Evolutionary conservation across 805 yeast species (phyloP).

Genomic region (Kuraishia ogatae): DNA sequence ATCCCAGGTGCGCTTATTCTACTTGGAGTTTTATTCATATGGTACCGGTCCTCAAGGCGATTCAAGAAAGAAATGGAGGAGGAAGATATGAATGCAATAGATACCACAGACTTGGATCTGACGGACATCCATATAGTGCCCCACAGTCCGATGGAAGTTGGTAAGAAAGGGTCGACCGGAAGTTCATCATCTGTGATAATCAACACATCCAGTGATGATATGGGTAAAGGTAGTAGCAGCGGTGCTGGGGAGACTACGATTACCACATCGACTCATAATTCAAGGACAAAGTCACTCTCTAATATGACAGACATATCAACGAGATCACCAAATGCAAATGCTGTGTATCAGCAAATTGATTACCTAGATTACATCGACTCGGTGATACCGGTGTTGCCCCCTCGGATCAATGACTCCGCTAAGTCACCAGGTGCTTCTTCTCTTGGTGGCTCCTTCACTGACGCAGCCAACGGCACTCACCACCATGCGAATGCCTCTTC

Average conservation of each 20-base stretch:
- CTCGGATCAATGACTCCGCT: neutral
- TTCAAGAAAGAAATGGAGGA: constrained; percentile 26
- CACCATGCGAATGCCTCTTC: neutral
- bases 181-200: neutral
- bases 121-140: constrained; percentile 15
- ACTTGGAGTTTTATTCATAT: constrained; percentile 23
- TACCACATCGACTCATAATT: neutral
- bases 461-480: neutral
- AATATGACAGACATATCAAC: neutral
- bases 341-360: constrained; percentile 6
- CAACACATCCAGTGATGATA: neutral
- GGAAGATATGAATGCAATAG: constrained; percentile 16
- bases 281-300: neutral
- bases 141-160: neutral
- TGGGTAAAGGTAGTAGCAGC: neutral
- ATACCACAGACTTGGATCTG: constrained; percentile 25
- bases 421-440: neutral
- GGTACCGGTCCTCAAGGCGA: constrained; percentile 28
- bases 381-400: constrained; percentile 22
- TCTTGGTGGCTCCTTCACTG: neutral
- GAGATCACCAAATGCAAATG: neutral
- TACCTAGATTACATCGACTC: constrained; percentile 21
- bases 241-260: neutral
- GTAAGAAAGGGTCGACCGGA: neutral
- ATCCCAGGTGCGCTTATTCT: constrained; percentile 35